Conservation (phyloP, 75 land plant genomes). For the Cupressus sempervirens region DNA sequence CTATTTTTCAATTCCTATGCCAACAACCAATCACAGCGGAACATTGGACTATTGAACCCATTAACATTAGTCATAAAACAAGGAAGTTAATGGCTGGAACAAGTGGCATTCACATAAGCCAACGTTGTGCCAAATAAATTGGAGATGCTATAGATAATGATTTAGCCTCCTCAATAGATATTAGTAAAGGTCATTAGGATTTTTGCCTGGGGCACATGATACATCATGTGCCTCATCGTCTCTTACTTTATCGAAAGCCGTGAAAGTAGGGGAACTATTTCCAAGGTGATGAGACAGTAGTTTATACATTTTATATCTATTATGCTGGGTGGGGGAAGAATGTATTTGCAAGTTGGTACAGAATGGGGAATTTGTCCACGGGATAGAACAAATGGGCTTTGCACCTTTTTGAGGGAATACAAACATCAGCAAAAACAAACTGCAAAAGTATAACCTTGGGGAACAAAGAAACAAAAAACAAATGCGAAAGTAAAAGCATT, state of each 20-base stretch:
- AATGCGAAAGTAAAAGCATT: not conserved
- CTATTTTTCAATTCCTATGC: too few species aligned
- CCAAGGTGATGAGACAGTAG: not conserved
- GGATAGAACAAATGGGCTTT: not conserved
- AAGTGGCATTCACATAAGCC: too few species aligned
- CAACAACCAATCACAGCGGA: too few species aligned
- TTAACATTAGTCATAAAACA: too few species aligned
- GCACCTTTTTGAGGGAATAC: too few species aligned
- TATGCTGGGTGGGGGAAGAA: too few species aligned
- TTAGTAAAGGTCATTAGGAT: not conserved
- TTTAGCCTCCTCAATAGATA: too few species aligned
- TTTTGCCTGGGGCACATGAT: not conserved
- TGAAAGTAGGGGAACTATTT: not conserved
- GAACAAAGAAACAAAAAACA: not conserved
- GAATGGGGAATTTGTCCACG: not conserved
- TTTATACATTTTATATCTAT: not conserved
- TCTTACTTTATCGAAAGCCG: not conserved
- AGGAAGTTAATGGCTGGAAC: too few species aligned
- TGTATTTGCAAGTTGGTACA: not conserved
- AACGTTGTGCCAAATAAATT: too few species aligned
- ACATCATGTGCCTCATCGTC: not conserved
- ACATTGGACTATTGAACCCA: too few species aligned
- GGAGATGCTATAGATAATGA: not conserved
- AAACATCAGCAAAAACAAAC: not conserved
- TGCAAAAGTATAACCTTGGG: not conserved